phyloP scores from a whole-genome alignment of 2,329 filamentous ascomycete species.

The Phaeoacremonium minimum region DNA sequence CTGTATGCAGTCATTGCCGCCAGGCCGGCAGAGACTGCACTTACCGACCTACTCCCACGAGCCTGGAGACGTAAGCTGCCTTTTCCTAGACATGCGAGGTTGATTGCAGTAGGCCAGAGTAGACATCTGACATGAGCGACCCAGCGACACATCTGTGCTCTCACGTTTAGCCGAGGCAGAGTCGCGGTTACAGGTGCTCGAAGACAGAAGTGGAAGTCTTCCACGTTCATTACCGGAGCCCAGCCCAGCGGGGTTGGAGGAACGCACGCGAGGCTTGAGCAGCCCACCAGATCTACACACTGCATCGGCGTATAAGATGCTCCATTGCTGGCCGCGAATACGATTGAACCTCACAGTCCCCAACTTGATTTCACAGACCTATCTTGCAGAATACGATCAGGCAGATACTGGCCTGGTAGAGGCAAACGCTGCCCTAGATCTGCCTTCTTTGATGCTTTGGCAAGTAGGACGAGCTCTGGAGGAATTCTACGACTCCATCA shows the following conservation, averaged over 20 bases:
- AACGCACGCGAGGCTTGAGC: background rate
- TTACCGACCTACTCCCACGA: conserved; percentile 7
- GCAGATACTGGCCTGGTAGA: conserved; percentile 1
- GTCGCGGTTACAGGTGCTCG: conserved; percentile 1
- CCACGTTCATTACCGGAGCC: background rate
- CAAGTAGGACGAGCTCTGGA: background rate
- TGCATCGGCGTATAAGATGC: conserved; percentile 4
- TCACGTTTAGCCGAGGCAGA: conserved; percentile 2
- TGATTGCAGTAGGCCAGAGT: background rate
- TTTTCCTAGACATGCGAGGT: background rate
- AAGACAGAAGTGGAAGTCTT: background rate
- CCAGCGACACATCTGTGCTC: conserved; percentile 1
- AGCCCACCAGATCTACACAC: conserved; percentile 5
- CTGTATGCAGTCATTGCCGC: conserved; percentile 5
- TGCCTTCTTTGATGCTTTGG: background rate
- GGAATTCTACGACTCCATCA: background rate
- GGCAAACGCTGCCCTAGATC: background rate
- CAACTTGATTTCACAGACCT: background rate
- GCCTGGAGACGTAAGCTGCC: conserved; percentile 4
- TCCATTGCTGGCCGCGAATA: conserved; percentile 5
- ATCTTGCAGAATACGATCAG: conserved; percentile 2
- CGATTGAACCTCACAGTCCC: conserved; percentile 1
- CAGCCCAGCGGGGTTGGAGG: no score
- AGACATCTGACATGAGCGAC: background rate
- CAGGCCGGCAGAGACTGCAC: conserved; percentile 1